phyloP scores from a whole-genome alignment of 2,329 filamentous ascomycete genomes.

The Sclerotiophoma versabilis region DNA sequence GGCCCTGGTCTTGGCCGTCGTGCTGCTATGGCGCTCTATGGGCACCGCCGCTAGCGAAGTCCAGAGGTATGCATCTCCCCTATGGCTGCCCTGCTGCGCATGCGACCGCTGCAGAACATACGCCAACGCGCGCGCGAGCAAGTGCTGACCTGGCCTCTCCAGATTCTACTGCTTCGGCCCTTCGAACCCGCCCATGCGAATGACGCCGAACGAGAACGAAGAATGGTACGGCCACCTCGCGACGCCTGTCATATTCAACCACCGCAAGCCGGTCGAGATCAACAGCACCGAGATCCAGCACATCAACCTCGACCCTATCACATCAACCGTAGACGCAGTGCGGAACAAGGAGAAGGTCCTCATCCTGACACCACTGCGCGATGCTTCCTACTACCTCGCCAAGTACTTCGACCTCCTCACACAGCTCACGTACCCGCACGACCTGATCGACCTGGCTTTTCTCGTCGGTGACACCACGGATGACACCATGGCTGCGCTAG shows the following conservation, averaged over 20 bases:
- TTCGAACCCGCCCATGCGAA: constrained; percentile 92
- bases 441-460: constrained; percentile 94
- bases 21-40: constrained; percentile 89
- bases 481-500: constrained; percentile 86
- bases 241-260: constrained; percentile 95
- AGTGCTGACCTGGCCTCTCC: constrained; percentile 32
- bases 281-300: constrained; percentile 80
- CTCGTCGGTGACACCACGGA: constrained; percentile 91
- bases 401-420: constrained; percentile 94
- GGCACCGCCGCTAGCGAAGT: constrained; percentile 82
- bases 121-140: not conserved
- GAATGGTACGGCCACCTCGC: constrained; percentile 88
- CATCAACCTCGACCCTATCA: constrained; percentile 84
- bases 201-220: constrained; percentile 88
- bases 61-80: constrained; percentile 73
- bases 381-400: constrained; percentile 80
- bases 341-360: constrained; percentile 86
- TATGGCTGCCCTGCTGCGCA: not conserved
- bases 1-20: constrained; percentile 71
- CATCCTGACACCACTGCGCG: constrained; percentile 90
- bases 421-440: constrained; percentile 90
- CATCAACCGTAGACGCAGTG: constrained; percentile 79
- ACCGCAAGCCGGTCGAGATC: constrained; percentile 85
- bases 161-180: constrained; percentile 99
- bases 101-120: constrained; percentile 4